phyloP scores from a whole-genome alignment of 345 rosid species.

The Pseudoturritis turrita region DNA sequence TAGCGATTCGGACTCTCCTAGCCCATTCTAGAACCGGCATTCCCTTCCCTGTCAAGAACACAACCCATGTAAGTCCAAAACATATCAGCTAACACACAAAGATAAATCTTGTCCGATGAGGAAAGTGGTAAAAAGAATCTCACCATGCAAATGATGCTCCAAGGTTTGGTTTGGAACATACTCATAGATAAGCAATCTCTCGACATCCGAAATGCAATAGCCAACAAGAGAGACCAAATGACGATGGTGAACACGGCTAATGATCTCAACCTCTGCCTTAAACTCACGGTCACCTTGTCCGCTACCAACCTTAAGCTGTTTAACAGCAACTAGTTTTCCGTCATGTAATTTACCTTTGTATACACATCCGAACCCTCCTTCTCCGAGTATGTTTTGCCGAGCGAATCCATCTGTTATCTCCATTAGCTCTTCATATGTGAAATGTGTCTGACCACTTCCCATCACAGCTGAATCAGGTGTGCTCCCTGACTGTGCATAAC shows the following conservation, averaged over 20 bases:
- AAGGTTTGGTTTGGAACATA: conserved; percentile 87
- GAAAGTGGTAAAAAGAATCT: conserved; percentile 3
- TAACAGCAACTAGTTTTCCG: conserved; percentile 72
- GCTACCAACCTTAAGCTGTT: conserved; percentile 93
- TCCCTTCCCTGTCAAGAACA: conserved; percentile 43
- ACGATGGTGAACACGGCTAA: conserved; percentile 91
- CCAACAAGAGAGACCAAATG: conserved; percentile 95
- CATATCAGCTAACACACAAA: background rate
- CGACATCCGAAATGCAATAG: conserved; percentile 55
- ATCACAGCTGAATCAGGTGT: conserved; percentile 47
- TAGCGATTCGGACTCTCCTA: conserved; percentile 75
- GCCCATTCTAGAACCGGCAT: conserved; percentile 72
- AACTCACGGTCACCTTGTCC: conserved; percentile 98
- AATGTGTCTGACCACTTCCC: conserved; percentile 48
- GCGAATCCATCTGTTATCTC: conserved; percentile 84
- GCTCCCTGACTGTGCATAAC: conserved; percentile 30
- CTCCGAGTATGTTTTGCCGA: conserved; percentile 67
- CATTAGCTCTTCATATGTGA: conserved; percentile 68
- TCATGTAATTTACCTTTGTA: conserved; percentile 55
- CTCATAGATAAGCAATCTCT: conserved; percentile 82
- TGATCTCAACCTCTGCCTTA: conserved; percentile 92
- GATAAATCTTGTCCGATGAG: background rate
- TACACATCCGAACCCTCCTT: conserved; percentile 96
- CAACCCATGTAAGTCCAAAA: background rate
- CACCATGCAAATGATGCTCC: conserved; percentile 92